phyloP scores from a whole-genome alignment of 1,284 basidiomycete genomes.

The Leccinum laetum region DNA sequence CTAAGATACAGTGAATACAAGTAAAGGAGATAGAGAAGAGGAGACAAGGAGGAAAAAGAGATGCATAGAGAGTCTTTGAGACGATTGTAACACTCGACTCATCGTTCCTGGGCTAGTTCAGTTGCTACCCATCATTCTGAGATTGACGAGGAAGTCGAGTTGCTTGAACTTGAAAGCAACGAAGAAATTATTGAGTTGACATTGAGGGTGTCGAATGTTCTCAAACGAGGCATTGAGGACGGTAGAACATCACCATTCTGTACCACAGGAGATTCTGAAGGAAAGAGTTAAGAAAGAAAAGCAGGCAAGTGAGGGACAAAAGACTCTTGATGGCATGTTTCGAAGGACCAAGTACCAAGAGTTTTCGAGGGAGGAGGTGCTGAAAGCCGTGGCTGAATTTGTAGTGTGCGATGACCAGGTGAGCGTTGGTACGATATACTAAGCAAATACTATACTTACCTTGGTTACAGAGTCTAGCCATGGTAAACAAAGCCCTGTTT shows the following conservation, averaged over 20 bases:
- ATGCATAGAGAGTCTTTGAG: too few relatives aligned
- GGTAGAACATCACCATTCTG: neutral
- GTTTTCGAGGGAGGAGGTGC: neutral
- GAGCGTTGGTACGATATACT: neutral
- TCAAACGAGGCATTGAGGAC: too few relatives aligned
- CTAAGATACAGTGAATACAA: too few relatives aligned
- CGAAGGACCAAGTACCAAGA: neutral
- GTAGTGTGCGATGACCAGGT: neutral
- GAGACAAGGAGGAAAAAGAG: too few relatives aligned
- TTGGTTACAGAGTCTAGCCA: neutral
- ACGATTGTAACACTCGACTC: too few relatives aligned
- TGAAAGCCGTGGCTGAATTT: neutral
- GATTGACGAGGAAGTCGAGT: too few relatives aligned
- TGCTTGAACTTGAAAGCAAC: too few relatives aligned
- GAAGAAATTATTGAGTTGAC: too few relatives aligned
- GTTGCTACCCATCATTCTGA: too few relatives aligned
- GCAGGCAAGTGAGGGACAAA: neutral
- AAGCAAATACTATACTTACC: neutral
- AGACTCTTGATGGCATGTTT: neutral
- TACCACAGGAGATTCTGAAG: neutral
- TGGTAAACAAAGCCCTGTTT: neutral
- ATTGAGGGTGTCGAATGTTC: too few relatives aligned
- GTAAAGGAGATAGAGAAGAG: too few relatives aligned
- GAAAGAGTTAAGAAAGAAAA: neutral
- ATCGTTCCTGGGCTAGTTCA: too few relatives aligned